These are phyloP conservation scores for Senecio squalidus DNA, from an alignment of 140 eudicot species.

Conservation along the genomic window DNA sequence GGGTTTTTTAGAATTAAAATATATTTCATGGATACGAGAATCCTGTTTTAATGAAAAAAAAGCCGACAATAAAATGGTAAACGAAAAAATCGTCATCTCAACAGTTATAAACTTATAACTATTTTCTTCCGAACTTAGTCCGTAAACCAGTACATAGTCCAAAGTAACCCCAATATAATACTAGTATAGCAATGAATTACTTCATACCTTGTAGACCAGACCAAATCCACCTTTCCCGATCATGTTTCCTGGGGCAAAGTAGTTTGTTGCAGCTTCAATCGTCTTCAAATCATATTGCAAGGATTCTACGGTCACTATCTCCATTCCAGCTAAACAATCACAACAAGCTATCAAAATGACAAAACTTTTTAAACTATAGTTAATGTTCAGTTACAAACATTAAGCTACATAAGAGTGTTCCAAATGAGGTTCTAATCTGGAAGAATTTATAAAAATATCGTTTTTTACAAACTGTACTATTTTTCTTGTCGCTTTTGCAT, in stretches of 20 bases:
- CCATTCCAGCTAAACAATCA: constrained; percentile 19
- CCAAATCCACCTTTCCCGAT: constrained; percentile 35
- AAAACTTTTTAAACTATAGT: neutral
- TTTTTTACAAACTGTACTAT: too few relatives aligned
- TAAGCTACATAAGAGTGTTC: too few relatives aligned
- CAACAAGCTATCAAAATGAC: neutral
- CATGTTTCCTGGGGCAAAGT: constrained; percentile 23
- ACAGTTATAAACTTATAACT: neutral
- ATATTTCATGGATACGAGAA: neutral
- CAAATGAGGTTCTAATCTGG: too few relatives aligned
- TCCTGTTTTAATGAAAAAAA: neutral
- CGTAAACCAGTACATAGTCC: neutral
- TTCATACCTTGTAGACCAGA: constrained; percentile 27
- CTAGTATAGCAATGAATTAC: neutral
- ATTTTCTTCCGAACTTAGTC: neutral
- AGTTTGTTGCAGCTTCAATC: constrained; percentile 22
- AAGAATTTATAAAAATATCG: too few relatives aligned
- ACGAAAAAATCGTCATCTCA: neutral
- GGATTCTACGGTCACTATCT: constrained; percentile 9
- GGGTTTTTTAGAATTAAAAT: neutral
- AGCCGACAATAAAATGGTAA: too few relatives aligned
- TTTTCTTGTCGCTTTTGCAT: neutral
- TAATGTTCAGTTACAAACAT: neutral
- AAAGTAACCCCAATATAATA: neutral
- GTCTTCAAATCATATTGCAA: constrained; percentile 25